Evolutionary conservation across 306 rosid species (phyloP), one percentile per base, ranked within the genome.

Genomic region (Malus fusca): DNA sequence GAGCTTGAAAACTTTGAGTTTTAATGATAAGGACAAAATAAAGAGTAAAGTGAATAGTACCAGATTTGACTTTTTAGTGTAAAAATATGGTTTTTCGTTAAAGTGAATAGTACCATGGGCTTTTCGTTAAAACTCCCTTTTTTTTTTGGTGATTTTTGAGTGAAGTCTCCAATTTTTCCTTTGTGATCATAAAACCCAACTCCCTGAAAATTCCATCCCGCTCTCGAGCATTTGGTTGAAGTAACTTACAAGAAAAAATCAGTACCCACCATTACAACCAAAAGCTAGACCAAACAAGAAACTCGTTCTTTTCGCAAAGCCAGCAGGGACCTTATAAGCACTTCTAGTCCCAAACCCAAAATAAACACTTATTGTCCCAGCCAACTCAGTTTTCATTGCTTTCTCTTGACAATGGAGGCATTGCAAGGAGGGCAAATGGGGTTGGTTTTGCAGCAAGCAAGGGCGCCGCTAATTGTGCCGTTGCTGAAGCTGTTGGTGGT

Each of bases 221-320:
- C 75, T 77, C 81, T 58, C 71, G 33, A 80, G 22, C 72, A 75
- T 84, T 83, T 58, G 73, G 71, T 79, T 81, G 72, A 60, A 87
- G 92, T 91, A 56, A 72, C 87, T 77, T 88, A 83, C 42, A 93
- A 91, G 98, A 82, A 89, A 83, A 84, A 85, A 78, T 77, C 86
- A 85, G 59, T 74, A 4, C 28, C 37, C 37, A 19, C 1, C 44
- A 55, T 51, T 69, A 58, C 59, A 25, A 43, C 37, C 8, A 65
- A n/a, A 74, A 84, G 81, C 75, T 12, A 80, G 42, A 22, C 10
- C 4, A 3, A 25, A 19, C 62, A 74, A 66, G 48, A 74, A 73
- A 65, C 92, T 91, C 88, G 86, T 80, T 74, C 88, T 85, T 86
- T 84, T 86, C 84, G 89, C 96, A 90, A 88, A 85, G 79, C 84